Percentiles rank a stretch among this genome's conserved stretches.
Evolutionary conservation across 768 basidiomycete species (phyloP).

Genomic region (Pholiota molesta): DNA sequence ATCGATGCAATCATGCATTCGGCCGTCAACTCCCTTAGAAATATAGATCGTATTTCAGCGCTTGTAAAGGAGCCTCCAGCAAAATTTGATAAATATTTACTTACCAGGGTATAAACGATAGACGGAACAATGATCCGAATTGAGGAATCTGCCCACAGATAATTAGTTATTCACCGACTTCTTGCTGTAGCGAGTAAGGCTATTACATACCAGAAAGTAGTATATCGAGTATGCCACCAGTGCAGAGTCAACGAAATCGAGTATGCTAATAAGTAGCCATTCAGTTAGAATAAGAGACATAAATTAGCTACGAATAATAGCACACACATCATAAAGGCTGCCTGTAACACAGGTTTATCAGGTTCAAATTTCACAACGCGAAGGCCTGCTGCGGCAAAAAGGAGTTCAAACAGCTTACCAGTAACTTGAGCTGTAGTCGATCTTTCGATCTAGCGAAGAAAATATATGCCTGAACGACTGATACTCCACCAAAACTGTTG

Average conservation of each 20-base stretch:
- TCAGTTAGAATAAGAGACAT: background rate
- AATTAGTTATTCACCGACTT: background rate
- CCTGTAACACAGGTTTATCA: background rate
- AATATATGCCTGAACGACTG: conserved; percentile 5
- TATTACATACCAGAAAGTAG: conserved; percentile 1
- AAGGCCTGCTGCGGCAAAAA: background rate
- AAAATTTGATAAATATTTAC: background rate
- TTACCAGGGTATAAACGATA: conserved; percentile 7
- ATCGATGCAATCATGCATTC: conserved; percentile 6
- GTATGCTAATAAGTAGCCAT: background rate
- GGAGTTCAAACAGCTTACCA: background rate
- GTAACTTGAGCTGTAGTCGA: background rate
- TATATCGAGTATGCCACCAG: conserved; percentile 6
- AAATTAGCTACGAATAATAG: too few relatives aligned
- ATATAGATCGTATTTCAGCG: background rate
- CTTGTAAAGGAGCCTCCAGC: background rate
- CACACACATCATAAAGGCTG: background rate
- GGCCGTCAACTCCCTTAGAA: conserved; percentile 2
- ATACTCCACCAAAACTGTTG: conserved; percentile 2
- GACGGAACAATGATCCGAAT: conserved; percentile 6
- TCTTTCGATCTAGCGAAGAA: conserved; percentile 1
- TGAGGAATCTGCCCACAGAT: background rate
- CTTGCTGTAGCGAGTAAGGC: background rate
- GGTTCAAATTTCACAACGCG: too few relatives aligned
- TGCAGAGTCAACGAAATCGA: conserved; percentile 3